These are phyloP conservation scores for Spathaspora girioi DNA, from an alignment of 805 yeast species.

Conservation along the genomic window DNA sequence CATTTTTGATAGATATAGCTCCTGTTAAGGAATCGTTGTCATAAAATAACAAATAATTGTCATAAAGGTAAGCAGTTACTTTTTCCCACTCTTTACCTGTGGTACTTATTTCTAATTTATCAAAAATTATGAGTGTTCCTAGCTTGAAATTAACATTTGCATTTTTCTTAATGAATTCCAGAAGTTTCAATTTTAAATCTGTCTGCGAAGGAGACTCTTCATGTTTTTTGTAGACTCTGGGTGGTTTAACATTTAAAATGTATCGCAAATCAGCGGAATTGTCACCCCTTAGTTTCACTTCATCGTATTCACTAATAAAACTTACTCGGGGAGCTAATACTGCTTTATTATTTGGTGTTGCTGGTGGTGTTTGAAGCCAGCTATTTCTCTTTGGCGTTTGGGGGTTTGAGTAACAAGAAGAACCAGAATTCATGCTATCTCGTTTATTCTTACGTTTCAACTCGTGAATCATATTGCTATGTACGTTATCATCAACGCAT, in stretches of 20 bases:
- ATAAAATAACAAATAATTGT: conserved; percentile 24
- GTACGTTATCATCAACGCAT: conserved; percentile 7
- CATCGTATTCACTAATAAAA: conserved; percentile 1
- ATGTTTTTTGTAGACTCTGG: background rate
- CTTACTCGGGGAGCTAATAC: conserved; percentile 1
- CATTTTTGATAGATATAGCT: conserved; percentile 32
- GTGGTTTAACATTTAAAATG: conserved; percentile 5
- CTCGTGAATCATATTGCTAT: background rate
- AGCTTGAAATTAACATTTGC: conserved; percentile 7
- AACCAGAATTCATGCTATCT: background rate
- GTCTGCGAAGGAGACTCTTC: background rate
- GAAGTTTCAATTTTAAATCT: conserved; percentile 4
- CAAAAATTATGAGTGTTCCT: conserved; percentile 36
- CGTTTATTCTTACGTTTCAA: background rate
- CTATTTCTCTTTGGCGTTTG: background rate
- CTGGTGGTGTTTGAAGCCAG: background rate
- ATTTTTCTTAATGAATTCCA: conserved; percentile 1
- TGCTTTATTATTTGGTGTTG: background rate
- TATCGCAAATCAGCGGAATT: background rate
- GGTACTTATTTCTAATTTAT: conserved; percentile 37
- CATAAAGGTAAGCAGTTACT: conserved; percentile 31
- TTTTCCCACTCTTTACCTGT: conserved; percentile 43
- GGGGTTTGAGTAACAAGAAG: background rate
- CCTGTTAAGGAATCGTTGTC: conserved; percentile 33
- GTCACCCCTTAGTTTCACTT: background rate